Conservation (phyloP, 257 asterid species). For the Solanum sejunctum region DNA sequence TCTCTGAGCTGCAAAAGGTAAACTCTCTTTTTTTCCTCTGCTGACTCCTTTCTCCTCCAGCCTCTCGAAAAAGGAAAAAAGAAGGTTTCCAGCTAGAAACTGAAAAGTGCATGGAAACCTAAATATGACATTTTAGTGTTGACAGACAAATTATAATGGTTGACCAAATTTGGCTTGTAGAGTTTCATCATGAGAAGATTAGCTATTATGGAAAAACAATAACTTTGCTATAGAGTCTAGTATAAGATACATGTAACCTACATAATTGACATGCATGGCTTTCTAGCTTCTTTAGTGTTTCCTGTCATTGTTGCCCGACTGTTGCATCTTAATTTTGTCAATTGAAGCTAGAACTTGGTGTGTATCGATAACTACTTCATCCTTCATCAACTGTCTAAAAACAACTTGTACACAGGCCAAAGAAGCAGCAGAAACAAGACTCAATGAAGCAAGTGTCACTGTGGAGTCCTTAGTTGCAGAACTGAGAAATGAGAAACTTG, state of each 20-base stretch:
- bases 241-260: not conserved
- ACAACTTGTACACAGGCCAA: conserved; percentile 43
- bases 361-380: not conserved
- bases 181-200: not conserved
- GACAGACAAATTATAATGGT: not conserved
- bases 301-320: not conserved
- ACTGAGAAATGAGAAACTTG: conserved; percentile 55
- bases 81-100: not conserved
- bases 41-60: not conserved
- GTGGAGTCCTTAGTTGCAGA: conserved; percentile 54
- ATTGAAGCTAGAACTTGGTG: not conserved
- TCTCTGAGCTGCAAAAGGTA: conserved; percentile 73
- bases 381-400: not conserved
- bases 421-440: conserved; percentile 62
- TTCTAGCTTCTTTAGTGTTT: not conserved
- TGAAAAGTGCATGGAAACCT: not conserved
- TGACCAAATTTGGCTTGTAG: not conserved
- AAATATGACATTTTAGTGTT: not conserved
- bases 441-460: conserved; percentile 25
- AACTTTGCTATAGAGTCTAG: not conserved
- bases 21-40: not conserved
- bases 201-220: not conserved
- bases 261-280: not conserved
- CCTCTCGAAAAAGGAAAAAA: not conserved
- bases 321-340: not conserved